Evolutionary conservation across 2,329 filamentous ascomycete genomes (phyloP), one percentile per base, ranked within the genome.

Genomic region (Cordyceps militaris): DNA sequence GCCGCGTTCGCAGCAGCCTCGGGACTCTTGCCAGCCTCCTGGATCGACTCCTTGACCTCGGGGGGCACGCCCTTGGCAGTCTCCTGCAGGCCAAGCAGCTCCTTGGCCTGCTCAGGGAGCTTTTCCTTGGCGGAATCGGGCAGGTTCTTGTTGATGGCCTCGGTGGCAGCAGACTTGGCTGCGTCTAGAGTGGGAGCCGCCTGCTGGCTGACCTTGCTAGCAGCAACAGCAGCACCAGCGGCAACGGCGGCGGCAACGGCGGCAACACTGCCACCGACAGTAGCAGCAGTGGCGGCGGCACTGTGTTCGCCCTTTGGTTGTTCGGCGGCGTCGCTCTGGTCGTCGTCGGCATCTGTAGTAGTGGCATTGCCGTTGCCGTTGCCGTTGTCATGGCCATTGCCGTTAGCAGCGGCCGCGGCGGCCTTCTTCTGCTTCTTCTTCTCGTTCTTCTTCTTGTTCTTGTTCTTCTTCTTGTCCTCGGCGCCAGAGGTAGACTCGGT

Each of bases 401-500:
- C 78, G 62, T 77, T 70, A 44, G 76, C 79, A 30, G 83, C 83
- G 13, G 79, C 83, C 11, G 79, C 74, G 44, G 78, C 80, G 24
- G 78, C 80, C 66, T 83, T 78, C 11, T 91, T 82, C 72, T 85
- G 87, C 11, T 79, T 75, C 70, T 87, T 80, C 55, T 91, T 79
- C 73, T 91, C 87, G 42, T 83, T 75, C 74, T 91, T 88, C 68
- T 85, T 80, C 63, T 84, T 76, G 67, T 91, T 87, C 73, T 86
- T 89, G 66, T 90, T 82, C 67, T 82, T 85, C 71, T 61, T 82
- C 67, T 72, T 76, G 60, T 69, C 66, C 66, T 77, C 73, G 50
- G 76, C 73, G 42, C 74, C 67, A 43, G 77, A 75, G 26, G 69
- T 64, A 21, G 57, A 34, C 16, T 66, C 65, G 34, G 66, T 61